A percentile compares a stretch with the other conserved stretches of the same genome.
Evolutionary conservation across 1,284 basidiomycete genomes (phyloP).

Genomic region (Melampsora americana): DNA sequence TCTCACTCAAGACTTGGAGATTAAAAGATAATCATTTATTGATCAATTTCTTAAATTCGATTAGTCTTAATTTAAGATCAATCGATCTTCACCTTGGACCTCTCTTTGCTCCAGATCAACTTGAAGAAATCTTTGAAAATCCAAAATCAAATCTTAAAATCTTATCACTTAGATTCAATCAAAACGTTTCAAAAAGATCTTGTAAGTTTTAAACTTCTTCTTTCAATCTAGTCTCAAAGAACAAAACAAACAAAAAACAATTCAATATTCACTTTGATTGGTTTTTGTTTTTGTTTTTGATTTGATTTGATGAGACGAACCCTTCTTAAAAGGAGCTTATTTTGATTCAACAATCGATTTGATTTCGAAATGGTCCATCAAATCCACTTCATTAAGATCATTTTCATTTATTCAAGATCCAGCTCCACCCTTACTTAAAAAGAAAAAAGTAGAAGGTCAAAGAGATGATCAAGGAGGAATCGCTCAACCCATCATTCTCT

Average conservation of each 20-base stretch:
- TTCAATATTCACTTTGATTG: background rate
- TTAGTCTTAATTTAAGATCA: background rate
- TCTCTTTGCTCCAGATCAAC: conserved; percentile 34
- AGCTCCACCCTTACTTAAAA: background rate
- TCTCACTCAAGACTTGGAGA: conserved; percentile 14
- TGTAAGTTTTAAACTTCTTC: background rate
- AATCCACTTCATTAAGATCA: background rate
- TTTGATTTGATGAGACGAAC: conserved; percentile 24
- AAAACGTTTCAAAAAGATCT: conserved; percentile 28
- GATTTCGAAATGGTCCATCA: conserved; percentile 10
- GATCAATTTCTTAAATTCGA: conserved; percentile 23
- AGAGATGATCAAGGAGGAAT: conserved; percentile 12
- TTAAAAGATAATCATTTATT: conserved; percentile 22
- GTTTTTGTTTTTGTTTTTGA: background rate
- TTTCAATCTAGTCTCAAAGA: background rate
- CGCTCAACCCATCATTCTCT: conserved; percentile 42
- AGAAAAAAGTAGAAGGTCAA: background rate
- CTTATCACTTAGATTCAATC: conserved; percentile 35
- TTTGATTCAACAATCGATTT: conserved; percentile 28
- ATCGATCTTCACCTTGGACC: conserved; percentile 31
- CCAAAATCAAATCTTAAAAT: background rate
- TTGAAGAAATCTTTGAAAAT: conserved; percentile 28
- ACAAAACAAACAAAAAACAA: background rate
- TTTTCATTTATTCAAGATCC: conserved; percentile 43
- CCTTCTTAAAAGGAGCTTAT: conserved; percentile 43